phyloP scores from a whole-genome alignment of 345 rosid genomes.

The Microthlaspi erraticum region DNA sequence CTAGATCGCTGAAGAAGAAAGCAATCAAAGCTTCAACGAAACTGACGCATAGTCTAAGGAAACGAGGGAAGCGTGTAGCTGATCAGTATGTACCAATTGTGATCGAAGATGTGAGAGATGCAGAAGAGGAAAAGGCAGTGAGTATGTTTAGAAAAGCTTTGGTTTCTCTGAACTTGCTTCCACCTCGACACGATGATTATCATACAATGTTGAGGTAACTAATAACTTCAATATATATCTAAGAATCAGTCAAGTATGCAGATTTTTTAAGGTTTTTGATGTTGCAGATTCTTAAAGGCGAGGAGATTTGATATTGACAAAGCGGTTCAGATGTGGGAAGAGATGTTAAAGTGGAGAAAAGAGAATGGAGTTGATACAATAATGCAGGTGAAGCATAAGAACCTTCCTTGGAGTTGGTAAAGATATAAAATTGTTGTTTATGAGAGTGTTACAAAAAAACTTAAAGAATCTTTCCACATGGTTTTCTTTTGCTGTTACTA shows the following conservation, averaged over 20 bases:
- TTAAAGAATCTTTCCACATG: conserved; percentile 25
- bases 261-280: not conserved
- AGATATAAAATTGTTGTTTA: conserved; percentile 25
- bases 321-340: conserved; percentile 91
- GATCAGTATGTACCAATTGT: conserved; percentile 51
- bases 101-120: conserved; percentile 81
- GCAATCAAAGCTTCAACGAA: conserved; percentile 80
- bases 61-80: conserved; percentile 69
- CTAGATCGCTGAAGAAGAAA: conserved; percentile 71
- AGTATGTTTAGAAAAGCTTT: conserved; percentile 67
- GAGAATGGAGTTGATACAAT: conserved; percentile 77
- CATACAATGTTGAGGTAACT: conserved; percentile 87
- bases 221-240: not conserved
- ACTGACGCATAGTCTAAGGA: conserved; percentile 69
- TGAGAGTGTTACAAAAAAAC: not conserved
- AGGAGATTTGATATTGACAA: conserved; percentile 82
- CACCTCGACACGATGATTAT: conserved; percentile 77
- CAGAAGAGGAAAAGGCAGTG: conserved; percentile 76
- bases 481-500: conserved; percentile 21
- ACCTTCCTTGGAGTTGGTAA: conserved; percentile 35
- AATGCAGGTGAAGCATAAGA: conserved; percentile 63
- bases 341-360: conserved; percentile 91
- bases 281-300: conserved; percentile 81
- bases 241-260: not conserved
- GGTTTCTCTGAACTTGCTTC: conserved; percentile 70